Conservation (phyloP, 2,329 filamentous ascomycete species). For the Botryotinia convoluta region DNA sequence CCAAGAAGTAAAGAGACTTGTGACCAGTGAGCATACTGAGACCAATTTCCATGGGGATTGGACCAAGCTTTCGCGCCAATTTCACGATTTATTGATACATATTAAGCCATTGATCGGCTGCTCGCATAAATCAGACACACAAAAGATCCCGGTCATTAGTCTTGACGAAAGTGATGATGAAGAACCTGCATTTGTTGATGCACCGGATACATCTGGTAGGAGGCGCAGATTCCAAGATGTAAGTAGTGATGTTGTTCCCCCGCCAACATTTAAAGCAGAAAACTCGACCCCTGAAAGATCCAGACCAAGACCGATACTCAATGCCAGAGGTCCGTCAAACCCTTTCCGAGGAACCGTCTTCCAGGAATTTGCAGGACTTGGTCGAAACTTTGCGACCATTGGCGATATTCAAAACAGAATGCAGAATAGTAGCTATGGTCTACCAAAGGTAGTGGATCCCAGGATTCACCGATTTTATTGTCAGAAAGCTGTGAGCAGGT, state of each 20-base stretch:
- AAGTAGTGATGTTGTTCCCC: too few relatives aligned
- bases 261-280: too few relatives aligned
- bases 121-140: constrained; percentile 25
- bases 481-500: constrained; percentile 55
- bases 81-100: constrained; percentile 21
- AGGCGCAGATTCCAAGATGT: neutral
- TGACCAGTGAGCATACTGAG: constrained; percentile 48
- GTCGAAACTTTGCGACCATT: constrained; percentile 26
- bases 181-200: neutral
- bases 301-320: too few relatives aligned
- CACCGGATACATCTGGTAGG: neutral
- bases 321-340: neutral
- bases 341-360: constrained; percentile 3
- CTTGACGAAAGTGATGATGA: constrained; percentile 24
- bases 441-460: constrained; percentile 57
- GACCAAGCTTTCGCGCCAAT: constrained; percentile 38
- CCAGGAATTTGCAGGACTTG: constrained; percentile 5
- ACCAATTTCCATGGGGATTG: constrained; percentile 47
- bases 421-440: constrained; percentile 53
- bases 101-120: constrained; percentile 36
- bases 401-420: constrained; percentile 55
- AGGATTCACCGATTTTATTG: constrained; percentile 60
- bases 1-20: constrained; percentile 49
- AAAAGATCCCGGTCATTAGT: constrained; percentile 16
- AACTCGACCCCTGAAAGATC: too few relatives aligned